These are phyloP conservation scores for Phytopythium cucurbitacearum DNA, from an alignment of 352 stramenopile genomes.

Conservation along the genomic window DNA sequence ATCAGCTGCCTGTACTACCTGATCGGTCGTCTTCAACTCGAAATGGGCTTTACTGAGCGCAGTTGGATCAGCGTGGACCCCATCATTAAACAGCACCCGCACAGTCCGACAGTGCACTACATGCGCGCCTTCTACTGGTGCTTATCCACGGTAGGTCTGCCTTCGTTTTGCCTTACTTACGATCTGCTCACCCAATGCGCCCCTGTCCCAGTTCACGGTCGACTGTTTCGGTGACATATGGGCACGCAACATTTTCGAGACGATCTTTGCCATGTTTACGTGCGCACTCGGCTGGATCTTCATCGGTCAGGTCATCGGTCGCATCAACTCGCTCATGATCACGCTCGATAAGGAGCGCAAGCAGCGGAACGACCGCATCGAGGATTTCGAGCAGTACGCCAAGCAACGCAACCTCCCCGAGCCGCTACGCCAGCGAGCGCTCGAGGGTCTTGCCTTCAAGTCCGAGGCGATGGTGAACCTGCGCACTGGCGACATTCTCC, in stretches of 20 bases:
- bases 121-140: conserved; percentile 80
- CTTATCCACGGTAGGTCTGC: conserved; percentile 47
- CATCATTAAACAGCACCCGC: conserved; percentile 45
- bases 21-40: conserved; percentile 32
- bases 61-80: conserved; percentile 62
- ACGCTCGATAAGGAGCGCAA: conserved; percentile 58
- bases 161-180: not conserved
- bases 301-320: conserved; percentile 65
- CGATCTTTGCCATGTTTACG: conserved; percentile 48
- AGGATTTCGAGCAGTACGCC: conserved; percentile 71
- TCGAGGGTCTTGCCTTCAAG: conserved; percentile 52
- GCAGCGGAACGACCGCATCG: conserved; percentile 38
- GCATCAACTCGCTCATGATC: conserved; percentile 67
- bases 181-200: conserved; percentile 4
- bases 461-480: conserved; percentile 45
- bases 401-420: conserved; percentile 44
- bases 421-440: conserved; percentile 32
- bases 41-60: conserved; percentile 19
- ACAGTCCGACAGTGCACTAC: conserved; percentile 51
- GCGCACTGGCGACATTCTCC: conserved; percentile 30
- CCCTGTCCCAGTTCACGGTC: conserved; percentile 50
- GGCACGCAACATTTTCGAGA: conserved; percentile 58
- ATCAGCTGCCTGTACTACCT: conserved; percentile 47
- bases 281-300: conserved; percentile 77
- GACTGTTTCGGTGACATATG: conserved; percentile 74